Conservation (phyloP, 2,329 filamentous ascomycete species). For the Lanzia echinophila region DNA sequence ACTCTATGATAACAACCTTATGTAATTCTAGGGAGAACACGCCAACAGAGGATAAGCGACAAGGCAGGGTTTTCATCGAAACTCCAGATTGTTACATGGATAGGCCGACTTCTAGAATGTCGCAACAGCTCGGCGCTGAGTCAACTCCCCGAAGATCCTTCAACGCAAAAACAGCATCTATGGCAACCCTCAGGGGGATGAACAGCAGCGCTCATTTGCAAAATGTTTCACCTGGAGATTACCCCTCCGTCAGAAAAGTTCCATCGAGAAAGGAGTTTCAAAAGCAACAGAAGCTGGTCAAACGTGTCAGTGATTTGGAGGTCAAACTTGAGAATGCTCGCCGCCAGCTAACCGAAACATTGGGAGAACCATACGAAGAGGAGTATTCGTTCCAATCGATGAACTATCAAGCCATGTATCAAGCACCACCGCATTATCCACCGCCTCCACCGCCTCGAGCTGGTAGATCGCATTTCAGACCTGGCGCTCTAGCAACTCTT, state of each 20-base stretch:
- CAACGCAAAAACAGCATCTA: conserved; percentile 22
- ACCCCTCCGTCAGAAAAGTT: conserved; percentile 32
- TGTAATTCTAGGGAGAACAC: conserved; percentile 8
- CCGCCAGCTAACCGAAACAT: conserved; percentile 44
- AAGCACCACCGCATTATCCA: background rate
- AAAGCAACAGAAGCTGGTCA: conserved; percentile 49
- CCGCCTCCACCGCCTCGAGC: conserved; percentile 19
- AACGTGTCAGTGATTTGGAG: conserved; percentile 55
- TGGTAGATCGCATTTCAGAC: conserved; percentile 33
- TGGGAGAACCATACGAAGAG: conserved; percentile 33
- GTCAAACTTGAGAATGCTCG: conserved; percentile 48
- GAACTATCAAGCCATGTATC: background rate
- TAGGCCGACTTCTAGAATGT: conserved; percentile 12
- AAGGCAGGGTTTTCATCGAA: conserved; percentile 21
- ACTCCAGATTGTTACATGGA: conserved; percentile 10
- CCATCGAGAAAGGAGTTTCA: conserved; percentile 50
- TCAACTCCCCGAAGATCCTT: conserved; percentile 17
- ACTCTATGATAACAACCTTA: too few species aligned
- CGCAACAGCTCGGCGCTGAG: conserved; percentile 5
- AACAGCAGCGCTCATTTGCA: conserved; percentile 7
- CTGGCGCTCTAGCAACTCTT: conserved; percentile 37
- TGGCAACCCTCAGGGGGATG: conserved; percentile 20
- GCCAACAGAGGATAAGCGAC: conserved; percentile 24
- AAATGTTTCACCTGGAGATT: background rate
- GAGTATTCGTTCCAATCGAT: conserved; percentile 13